A percentile compares a stretch with the other conserved stretches of the same genome.
These are phyloP conservation scores for Lachnellula suecica DNA, from an alignment of 2,329 filamentous ascomycete species.

Conservation along the genomic window DNA sequence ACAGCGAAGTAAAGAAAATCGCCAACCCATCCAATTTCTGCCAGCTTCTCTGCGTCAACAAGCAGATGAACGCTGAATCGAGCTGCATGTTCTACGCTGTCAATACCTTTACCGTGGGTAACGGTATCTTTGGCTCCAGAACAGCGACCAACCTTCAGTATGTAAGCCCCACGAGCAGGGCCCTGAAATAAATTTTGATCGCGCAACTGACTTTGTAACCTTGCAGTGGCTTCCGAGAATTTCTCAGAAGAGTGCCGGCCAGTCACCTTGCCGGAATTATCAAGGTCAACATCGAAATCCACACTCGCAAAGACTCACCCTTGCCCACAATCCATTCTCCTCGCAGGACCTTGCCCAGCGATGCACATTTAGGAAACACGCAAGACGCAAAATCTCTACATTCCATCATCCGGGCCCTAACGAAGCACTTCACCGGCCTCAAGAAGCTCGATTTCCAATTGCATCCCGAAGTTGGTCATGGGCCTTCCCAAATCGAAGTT, in stretches of 20 bases:
- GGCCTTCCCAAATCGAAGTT: too few species aligned
- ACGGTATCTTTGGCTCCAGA: constrained; percentile 3
- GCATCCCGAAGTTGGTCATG: too few species aligned
- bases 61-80: constrained; percentile 1
- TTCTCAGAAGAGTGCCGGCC: neutral
- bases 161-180: too few species aligned
- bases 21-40: neutral
- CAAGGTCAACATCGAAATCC: neutral
- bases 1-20: neutral
- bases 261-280: neutral
- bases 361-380: neutral
- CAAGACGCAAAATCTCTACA: neutral
- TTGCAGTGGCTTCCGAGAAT: neutral
- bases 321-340: too few species aligned
- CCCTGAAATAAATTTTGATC: too few species aligned
- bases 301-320: neutral
- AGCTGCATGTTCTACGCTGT: neutral
- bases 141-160: constrained; percentile 2
- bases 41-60: constrained; percentile 3
- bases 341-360: too few species aligned
- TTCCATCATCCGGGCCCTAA: constrained; percentile 1
- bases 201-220: too few species aligned
- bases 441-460: too few species aligned
- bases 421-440: too few species aligned
- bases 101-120: constrained; percentile 1